Evolutionary conservation across 2,329 filamentous ascomycete species (phyloP).

Genomic region (Aspergillus vadensis): DNA sequence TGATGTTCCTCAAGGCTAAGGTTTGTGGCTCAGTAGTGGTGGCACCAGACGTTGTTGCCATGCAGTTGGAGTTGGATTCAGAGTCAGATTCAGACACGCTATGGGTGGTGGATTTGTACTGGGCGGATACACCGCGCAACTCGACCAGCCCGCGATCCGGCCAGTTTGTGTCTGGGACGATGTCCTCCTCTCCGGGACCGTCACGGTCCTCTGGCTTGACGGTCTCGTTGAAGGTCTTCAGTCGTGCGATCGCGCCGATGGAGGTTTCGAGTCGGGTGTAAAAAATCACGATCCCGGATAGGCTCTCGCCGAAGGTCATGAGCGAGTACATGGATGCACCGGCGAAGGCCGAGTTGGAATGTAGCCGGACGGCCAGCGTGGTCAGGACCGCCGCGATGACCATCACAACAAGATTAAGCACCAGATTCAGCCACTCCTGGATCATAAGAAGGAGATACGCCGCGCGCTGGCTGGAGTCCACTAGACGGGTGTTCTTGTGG

Average conservation of each 20-base stretch:
- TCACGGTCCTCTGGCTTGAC: constrained; percentile 1
- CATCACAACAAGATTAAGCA: constrained; percentile 15
- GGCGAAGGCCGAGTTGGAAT: constrained; percentile 22
- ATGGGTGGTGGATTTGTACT: background rate
- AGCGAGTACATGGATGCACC: constrained; percentile 7
- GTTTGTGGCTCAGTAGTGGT: no score
- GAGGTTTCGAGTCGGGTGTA: constrained; percentile 18
- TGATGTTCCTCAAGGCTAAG: background rate
- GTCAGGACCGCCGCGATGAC: constrained; percentile 42
- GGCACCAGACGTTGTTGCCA: no score
- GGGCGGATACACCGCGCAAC: constrained; percentile 7
- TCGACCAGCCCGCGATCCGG: constrained; percentile 2
- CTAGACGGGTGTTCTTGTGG: constrained; percentile 21
- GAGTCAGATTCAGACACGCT: no score
- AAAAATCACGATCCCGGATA: constrained; percentile 10
- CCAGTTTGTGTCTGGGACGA: background rate
- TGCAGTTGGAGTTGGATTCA: no score
- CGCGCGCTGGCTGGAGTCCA: background rate
- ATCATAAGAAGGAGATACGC: background rate
- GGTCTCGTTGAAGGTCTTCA: constrained; percentile 11
- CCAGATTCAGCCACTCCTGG: background rate
- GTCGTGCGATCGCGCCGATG: constrained; percentile 11
- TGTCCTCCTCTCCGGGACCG: constrained; percentile 7
- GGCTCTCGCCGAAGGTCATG: constrained; percentile 15
- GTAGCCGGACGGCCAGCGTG: constrained; percentile 38